Evolutionary conservation across 2,329 filamentous ascomycete genomes (phyloP).

Genomic region (Hypoxylon sp.): DNA sequence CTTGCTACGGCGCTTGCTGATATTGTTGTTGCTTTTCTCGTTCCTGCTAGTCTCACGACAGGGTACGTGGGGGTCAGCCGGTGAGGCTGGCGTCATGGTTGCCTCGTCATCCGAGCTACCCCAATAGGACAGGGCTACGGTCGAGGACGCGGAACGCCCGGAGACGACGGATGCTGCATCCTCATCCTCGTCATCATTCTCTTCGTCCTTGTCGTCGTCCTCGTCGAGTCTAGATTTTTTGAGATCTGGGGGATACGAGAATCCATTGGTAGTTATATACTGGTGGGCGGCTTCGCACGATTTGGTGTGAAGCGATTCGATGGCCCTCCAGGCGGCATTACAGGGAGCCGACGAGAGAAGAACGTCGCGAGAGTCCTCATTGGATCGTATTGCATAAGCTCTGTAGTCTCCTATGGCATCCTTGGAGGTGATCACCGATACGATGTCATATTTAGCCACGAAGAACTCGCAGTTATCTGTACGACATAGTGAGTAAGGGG

Average conservation of each 20-base stretch:
- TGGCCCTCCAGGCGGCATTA: slow-evolving; percentile 41
- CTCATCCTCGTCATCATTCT: slow-evolving; percentile 36
- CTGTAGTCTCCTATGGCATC: slow-evolving; percentile 45
- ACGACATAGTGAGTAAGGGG: slow-evolving; percentile 2
- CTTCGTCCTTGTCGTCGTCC: slow-evolving; percentile 21
- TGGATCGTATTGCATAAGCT: slow-evolving; percentile 49
- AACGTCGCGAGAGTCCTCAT: slow-evolving; percentile 44
- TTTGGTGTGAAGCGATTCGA: slow-evolving; percentile 51
- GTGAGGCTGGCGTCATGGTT: slow-evolving; percentile 38
- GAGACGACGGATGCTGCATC: slow-evolving; percentile 49
- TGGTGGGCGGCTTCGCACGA: slow-evolving; percentile 52
- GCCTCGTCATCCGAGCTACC: slow-evolving; percentile 50
- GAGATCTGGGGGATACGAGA: slow-evolving; percentile 43
- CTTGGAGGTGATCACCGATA: slow-evolving; percentile 49
- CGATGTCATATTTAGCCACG: slow-evolving; percentile 47
- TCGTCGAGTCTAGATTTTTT: slow-evolving; percentile 39
- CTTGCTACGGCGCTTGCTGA: slow-evolving; percentile 28
- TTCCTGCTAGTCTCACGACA: slow-evolving; percentile 9
- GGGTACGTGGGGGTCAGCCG: slow-evolving; percentile 26
- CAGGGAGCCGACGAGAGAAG: slow-evolving; percentile 48
- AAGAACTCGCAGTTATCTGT: slow-evolving; percentile 54
- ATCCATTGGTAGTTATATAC: slow-evolving; percentile 50
- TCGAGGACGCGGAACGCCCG: slow-evolving; percentile 46
- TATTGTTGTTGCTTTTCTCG: slow-evolving; percentile 25
- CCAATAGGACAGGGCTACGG: slow-evolving; percentile 48